These are phyloP conservation scores for Solanum lycopersicoides DNA, from an alignment of 257 asterid genomes.

Conservation along the genomic window DNA sequence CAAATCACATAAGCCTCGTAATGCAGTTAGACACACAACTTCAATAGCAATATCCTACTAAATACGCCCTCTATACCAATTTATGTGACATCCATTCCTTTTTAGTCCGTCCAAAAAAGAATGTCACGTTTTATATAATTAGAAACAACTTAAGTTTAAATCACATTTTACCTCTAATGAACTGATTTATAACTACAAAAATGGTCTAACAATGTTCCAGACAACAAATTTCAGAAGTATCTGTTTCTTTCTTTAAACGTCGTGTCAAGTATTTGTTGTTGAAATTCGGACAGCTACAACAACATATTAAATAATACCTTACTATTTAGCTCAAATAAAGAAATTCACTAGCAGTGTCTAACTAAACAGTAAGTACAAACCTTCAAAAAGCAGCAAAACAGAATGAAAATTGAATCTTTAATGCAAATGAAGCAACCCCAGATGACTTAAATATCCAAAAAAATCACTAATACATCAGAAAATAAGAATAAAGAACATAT, in stretches of 20 bases:
- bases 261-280: too few relatives aligned
- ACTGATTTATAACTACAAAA: neutral
- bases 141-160: neutral
- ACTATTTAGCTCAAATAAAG: neutral
- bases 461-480: neutral
- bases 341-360: neutral
- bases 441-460: too few relatives aligned
- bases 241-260: neutral
- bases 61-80: fast-evolving
- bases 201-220: neutral
- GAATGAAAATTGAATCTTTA: neutral
- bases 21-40: neutral
- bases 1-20: neutral
- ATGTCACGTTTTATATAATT: neutral
- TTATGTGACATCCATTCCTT: neutral
- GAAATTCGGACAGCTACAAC: neutral
- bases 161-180: neutral
- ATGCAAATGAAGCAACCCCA: neutral
- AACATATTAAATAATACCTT: neutral
- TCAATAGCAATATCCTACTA: neutral
- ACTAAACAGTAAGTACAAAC: neutral
- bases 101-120: neutral
- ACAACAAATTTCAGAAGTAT: neutral
- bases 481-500: neutral
- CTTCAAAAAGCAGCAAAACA: neutral